A percentile compares a stretch with the other conserved stretches of the same genome.
phyloP scores from a whole-genome alignment of 495 filamentous ascomycete genomes.

The Xylaria bambusicola region DNA sequence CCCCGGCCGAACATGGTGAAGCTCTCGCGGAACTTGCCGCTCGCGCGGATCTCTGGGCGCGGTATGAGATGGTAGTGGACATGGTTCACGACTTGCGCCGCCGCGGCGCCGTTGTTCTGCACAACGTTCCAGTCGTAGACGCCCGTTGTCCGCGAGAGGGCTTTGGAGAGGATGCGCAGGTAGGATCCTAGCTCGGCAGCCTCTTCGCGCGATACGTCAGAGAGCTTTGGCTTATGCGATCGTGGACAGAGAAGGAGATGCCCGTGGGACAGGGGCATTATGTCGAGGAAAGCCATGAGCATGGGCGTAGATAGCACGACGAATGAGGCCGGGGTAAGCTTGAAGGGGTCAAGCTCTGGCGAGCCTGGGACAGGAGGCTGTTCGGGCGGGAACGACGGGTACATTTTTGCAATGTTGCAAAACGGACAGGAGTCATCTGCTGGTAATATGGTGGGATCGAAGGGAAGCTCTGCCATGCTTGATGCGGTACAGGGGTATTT shows the following conservation, averaged over 20 bases:
- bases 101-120: conserved; percentile 88
- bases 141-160: conserved; percentile 62
- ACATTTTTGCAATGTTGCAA: conserved; percentile 59
- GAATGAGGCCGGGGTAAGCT: conserved; percentile 54
- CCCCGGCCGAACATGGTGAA: conserved; percentile 88
- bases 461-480: conserved; percentile 18
- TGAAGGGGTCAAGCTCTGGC: conserved; percentile 35
- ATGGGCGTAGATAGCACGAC: conserved; percentile 71
- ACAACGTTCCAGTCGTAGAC: conserved; percentile 87
- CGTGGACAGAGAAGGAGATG: conserved; percentile 79
- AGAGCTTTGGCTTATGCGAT: conserved; percentile 68
- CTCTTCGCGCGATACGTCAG: conserved; percentile 59
- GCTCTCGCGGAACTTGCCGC: conserved; percentile 47
- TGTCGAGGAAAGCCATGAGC: conserved; percentile 85
- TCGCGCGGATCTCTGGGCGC: conserved; percentile 54
- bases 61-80: conserved; percentile 94
- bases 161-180: conserved; percentile 73
- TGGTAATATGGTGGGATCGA: conserved; percentile 29
- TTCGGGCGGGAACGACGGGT: conserved; percentile 47
- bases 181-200: conserved; percentile 66
- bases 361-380: conserved; percentile 35
- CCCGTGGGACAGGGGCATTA: conserved; percentile 76
- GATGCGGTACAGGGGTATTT: neutral
- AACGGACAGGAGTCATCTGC: conserved; percentile 57
- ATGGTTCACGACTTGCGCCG: conserved; percentile 88